Percentiles rank a stretch among this genome's conserved stretches.
These are phyloP conservation scores for Ascosphaera pollenicola DNA, from an alignment of 2,329 filamentous ascomycete genomes.

Conservation along the genomic window DNA sequence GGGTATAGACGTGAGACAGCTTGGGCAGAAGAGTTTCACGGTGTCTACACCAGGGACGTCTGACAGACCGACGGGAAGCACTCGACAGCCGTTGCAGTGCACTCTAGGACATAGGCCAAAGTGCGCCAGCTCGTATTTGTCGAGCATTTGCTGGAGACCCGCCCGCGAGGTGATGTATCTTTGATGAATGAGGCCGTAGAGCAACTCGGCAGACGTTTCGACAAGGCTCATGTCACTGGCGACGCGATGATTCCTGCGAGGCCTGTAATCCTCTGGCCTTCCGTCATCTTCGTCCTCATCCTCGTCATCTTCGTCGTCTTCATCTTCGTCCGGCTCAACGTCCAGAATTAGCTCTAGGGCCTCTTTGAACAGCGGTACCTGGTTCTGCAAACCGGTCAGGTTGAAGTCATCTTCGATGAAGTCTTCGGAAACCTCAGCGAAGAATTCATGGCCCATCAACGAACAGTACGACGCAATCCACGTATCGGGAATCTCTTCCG, in stretches of 20 bases:
- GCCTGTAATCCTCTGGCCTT: slow-evolving; percentile 28
- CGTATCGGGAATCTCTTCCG: slow-evolving; percentile 44
- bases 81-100: slow-evolving; percentile 72
- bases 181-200: slow-evolving; percentile 96
- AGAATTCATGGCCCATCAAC: slow-evolving; percentile 91
- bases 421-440: slow-evolving; percentile 94
- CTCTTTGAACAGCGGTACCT: slow-evolving; percentile 98
- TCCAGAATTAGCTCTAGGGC: slow-evolving; percentile 98
- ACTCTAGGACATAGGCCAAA: slow-evolving; percentile 93
- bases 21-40: slow-evolving; percentile 94
- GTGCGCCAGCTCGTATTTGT: slow-evolving; percentile 94
- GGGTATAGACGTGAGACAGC: slow-evolving; percentile 90
- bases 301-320: slow-evolving; percentile 42
- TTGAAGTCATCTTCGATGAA: slow-evolving; percentile 99
- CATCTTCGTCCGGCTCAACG: slow-evolving; percentile 79
- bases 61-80: slow-evolving; percentile 78
- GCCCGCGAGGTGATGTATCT: slow-evolving; percentile 92
- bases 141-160: slow-evolving; percentile 96
- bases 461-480: slow-evolving; percentile 98
- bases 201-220: slow-evolving; percentile 90
- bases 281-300: slow-evolving; percentile 48
- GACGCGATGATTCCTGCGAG: slow-evolving; percentile 59
- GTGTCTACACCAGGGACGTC: slow-evolving; percentile 94
- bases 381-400: slow-evolving; percentile 77
- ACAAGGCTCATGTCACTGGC: slow-evolving; percentile 87